Base-by-base conservation (phyloP, 805 yeast genomes). In the Hanseniaspora lachancei region DNA sequence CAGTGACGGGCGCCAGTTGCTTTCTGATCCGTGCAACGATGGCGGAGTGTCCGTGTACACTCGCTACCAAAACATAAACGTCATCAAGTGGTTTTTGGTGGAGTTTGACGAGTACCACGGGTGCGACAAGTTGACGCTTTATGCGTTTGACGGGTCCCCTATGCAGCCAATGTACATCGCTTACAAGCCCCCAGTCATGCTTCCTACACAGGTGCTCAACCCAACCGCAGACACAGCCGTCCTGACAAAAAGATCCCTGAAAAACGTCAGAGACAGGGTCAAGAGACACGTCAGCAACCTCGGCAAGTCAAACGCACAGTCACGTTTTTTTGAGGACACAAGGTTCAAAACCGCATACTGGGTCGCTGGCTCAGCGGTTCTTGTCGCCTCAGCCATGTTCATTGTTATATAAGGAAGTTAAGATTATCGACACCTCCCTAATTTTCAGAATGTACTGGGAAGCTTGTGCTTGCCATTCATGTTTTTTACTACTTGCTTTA, bases 181-280 rank as follows among this genome's bases (percentile, higher is more conserved):
- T 2, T 93, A 89, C 73, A 78, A 78, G 63, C 98, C 98, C 6
- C 95, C 98, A 10, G 76, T 85, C 78, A 93, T 93, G 98, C 78
- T 93, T 58, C 98, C 98, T 23, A 93, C 97, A 0, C 70, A 67
- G 54, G 89, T 97, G 0, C 72, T 93, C 75, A 91, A 89, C 69
- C 98, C 98, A 23, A 61, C 74, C 5, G 58, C 63, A 20, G 61
- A 60, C 20, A 55, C 50, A n/a, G 18, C 41, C 12, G 55, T 36
- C 20, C 20, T 51, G 12, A 16, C 20, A 2, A 51, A 36, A 12
- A 51, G 49, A 43, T 39, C 43, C 9, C 20, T 51, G 20, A 12
- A 39, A n/a, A 40, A 36, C 10, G 49, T 51, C 27, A 51, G 55
- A 43, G 49, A 51, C 8, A 51, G 55, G 36, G 55, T 51, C 20